A percentile compares a stretch with the other conserved stretches of the same genome.
Conservation (phyloP, 495 filamentous ascomycete species). For the Trichoderma gamsii region DNA sequence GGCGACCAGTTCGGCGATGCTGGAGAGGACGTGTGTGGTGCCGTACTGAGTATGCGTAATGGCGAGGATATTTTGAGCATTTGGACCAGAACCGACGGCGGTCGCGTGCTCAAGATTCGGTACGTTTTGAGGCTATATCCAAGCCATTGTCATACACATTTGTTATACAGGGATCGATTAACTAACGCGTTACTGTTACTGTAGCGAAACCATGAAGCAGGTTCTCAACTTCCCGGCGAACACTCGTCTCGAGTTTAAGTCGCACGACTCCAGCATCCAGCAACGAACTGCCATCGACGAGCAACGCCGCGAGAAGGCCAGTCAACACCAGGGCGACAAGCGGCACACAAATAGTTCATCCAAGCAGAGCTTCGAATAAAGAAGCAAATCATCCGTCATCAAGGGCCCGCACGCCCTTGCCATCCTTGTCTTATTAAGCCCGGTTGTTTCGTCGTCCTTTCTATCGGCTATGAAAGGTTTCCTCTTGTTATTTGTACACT, state of each 20-base stretch:
- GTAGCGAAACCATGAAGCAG: slow-evolving; percentile 87
- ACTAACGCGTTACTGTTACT: slow-evolving; percentile 16
- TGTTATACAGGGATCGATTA: not conserved
- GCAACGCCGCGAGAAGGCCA: slow-evolving; percentile 68
- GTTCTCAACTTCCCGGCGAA: slow-evolving; percentile 76
- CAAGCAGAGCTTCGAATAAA: slow-evolving; percentile 11
- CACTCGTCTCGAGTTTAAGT: slow-evolving; percentile 90
- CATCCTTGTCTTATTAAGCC: slow-evolving; percentile 4
- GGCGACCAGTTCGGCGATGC: slow-evolving; percentile 95
- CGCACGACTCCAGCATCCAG: slow-evolving; percentile 76
- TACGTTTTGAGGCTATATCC: slow-evolving; percentile 36
- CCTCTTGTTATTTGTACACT: slow-evolving; percentile 9
- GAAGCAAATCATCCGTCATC: not conserved
- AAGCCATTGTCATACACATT: not conserved
- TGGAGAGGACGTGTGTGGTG: slow-evolving; percentile 89
- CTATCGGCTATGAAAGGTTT: slow-evolving; percentile 9
- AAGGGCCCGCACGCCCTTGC: slow-evolving; percentile 11
- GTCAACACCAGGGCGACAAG: slow-evolving; percentile 37
- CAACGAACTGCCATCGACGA: slow-evolving; percentile 77
- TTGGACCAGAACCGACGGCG: slow-evolving; percentile 89
- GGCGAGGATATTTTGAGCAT: slow-evolving; percentile 96
- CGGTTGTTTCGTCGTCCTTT: not conserved
- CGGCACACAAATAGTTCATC: slow-evolving; percentile 29
- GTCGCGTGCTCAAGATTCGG: slow-evolving; percentile 94
- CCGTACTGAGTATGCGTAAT: slow-evolving; percentile 86